Evolutionary conservation across 495 filamentous ascomycete genomes (phyloP).

Genomic region (Daldinia grandis): DNA sequence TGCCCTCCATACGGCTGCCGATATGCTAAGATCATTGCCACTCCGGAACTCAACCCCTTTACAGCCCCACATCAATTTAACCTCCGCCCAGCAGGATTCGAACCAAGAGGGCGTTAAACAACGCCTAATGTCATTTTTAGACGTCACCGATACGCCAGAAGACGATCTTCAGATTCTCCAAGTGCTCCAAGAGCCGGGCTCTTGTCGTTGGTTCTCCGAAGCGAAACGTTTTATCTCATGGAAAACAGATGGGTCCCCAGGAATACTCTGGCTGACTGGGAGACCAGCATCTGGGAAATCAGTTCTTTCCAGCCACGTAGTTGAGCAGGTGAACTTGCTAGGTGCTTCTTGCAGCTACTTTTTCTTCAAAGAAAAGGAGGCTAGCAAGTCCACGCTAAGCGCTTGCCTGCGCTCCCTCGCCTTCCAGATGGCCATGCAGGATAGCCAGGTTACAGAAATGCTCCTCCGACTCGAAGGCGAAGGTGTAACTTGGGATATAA

Average conservation of each 20-base stretch:
- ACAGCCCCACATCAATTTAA: neutral
- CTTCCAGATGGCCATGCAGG: slow-evolving; percentile 15
- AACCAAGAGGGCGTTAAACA: neutral
- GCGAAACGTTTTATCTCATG: neutral
- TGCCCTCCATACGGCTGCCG: slow-evolving; percentile 42
- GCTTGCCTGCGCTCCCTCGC: neutral
- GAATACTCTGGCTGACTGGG: slow-evolving; percentile 7
- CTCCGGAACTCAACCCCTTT: neutral
- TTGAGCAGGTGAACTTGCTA: neutral
- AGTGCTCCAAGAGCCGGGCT: neutral
- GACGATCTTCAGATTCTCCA: slow-evolving; percentile 2
- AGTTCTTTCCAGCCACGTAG: slow-evolving; percentile 2
- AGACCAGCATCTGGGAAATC: slow-evolving; percentile 14
- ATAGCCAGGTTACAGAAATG: neutral
- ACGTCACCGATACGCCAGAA: neutral
- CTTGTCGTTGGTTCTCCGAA: slow-evolving; percentile 9
- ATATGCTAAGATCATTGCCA: slow-evolving; percentile 34
- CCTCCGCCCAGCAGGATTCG: no score
- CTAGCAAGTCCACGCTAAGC: slow-evolving; percentile 3
- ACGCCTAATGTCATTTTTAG: slow-evolving; percentile 6
- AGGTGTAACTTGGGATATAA: neutral
- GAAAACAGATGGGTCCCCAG: neutral
- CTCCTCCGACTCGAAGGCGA: slow-evolving; percentile 1
- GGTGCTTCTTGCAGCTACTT: slow-evolving; percentile 11
- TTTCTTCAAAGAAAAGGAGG: slow-evolving; percentile 13